Evolutionary conservation across 495 filamentous ascomycete genomes (phyloP).

Genomic region (Penicillium mononematosum): DNA sequence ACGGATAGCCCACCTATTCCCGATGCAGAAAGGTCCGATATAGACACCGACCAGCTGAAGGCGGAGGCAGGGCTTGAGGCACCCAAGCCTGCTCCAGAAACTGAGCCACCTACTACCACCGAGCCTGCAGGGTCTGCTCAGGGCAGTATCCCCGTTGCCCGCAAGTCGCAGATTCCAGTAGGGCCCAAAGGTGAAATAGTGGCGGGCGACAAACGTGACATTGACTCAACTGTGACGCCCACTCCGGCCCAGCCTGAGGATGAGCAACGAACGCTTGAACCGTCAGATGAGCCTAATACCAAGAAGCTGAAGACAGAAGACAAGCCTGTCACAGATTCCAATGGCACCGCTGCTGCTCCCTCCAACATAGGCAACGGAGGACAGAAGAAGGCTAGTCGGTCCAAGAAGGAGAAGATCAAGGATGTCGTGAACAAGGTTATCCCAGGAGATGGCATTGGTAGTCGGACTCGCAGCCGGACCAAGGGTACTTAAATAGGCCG

Average conservation of each 20-base stretch:
- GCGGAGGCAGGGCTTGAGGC: not conserved
- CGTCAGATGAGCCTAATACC: conserved; percentile 18
- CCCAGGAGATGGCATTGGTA: conserved; percentile 39
- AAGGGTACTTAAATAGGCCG: conserved; percentile 24
- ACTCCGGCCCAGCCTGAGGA: conserved; percentile 1
- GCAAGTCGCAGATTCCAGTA: not conserved
- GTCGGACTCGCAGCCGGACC: conserved; percentile 44
- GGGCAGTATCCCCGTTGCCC: conserved; percentile 3
- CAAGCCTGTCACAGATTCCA: conserved; percentile 13
- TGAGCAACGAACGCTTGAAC: conserved; percentile 14
- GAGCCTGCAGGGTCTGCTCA: not conserved
- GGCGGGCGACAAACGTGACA: conserved; percentile 35
- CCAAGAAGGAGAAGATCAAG: conserved; percentile 42
- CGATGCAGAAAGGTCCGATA: not conserved
- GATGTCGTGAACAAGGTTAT: conserved; percentile 32
- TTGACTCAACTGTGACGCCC: conserved; percentile 22
- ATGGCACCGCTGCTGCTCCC: conserved; percentile 15
- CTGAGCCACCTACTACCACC: not conserved
- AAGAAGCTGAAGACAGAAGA: conserved; percentile 36
- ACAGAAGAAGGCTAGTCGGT: conserved; percentile 34
- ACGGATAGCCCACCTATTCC: conserved; percentile 16
- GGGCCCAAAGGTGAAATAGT: conserved; percentile 19
- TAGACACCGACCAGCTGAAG: not conserved
- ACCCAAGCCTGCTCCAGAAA: not conserved
- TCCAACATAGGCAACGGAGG: conserved; percentile 16